Evolutionary conservation across 2,329 filamentous ascomycete species (phyloP).

Genomic region (Ramularia collo-cygni): DNA sequence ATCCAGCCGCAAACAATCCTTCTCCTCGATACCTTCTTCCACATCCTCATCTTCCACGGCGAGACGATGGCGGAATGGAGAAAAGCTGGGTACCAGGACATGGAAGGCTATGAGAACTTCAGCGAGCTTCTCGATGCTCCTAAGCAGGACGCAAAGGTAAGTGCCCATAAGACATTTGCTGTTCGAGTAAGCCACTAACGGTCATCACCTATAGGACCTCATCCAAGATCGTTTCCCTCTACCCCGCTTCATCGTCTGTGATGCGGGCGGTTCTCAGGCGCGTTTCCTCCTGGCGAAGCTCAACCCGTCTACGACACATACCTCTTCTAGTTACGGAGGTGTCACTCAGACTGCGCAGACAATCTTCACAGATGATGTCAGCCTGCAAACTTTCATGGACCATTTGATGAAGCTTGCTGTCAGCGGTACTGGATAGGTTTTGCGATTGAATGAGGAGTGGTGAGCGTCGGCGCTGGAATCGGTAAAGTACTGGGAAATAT

Average conservation of each 20-base stretch:
- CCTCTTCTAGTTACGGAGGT: slow-evolving; percentile 83
- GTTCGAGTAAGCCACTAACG: slow-evolving; percentile 3
- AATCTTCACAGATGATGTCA: slow-evolving; percentile 98
- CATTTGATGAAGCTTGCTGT: slow-evolving; percentile 81
- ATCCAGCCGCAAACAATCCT: slow-evolving; percentile 93
- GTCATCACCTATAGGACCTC: slow-evolving; percentile 60
- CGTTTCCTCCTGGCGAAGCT: slow-evolving; percentile 95
- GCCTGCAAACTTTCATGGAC: slow-evolving; percentile 98
- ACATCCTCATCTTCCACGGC: slow-evolving; percentile 98
- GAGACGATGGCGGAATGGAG: slow-evolving; percentile 98
- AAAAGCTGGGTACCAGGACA: slow-evolving; percentile 95
- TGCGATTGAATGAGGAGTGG: not conserved
- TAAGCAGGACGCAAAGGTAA: slow-evolving; percentile 90
- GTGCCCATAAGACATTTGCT: slow-evolving; percentile 30
- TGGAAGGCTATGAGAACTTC: slow-evolving; percentile 98
- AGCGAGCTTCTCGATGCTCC: slow-evolving; percentile 78
- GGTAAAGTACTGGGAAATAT: too few relatives aligned
- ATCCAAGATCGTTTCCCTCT: slow-evolving; percentile 98
- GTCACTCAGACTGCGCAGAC: slow-evolving; percentile 88
- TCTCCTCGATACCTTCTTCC: slow-evolving; percentile 96
- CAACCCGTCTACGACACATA: slow-evolving; percentile 95
- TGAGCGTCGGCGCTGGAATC: not conserved
- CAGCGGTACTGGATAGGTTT: slow-evolving; percentile 30
- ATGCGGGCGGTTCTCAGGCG: slow-evolving; percentile 95
- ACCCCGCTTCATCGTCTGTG: slow-evolving; percentile 95